Percentiles rank a stretch among this genome's conserved stretches.
These are phyloP conservation scores for Solanum virginianum DNA, from an alignment of 257 asterid species.

Conservation along the genomic window DNA sequence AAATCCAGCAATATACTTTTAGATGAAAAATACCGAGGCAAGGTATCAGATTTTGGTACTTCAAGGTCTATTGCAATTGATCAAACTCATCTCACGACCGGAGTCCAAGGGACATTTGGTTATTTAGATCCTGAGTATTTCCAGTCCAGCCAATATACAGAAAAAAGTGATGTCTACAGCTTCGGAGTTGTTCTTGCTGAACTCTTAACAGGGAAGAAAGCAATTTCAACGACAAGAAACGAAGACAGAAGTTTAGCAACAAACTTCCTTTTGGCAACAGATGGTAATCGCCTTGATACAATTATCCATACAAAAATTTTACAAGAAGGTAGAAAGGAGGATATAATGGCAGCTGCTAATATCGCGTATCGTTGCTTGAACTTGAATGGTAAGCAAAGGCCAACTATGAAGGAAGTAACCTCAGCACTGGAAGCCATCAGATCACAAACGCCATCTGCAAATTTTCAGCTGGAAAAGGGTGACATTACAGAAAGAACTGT, in stretches of 20 bases:
- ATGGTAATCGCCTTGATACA: not conserved
- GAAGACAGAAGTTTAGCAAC: not conserved
- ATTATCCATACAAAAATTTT: not conserved
- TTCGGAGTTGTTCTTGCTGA: conserved; percentile 2
- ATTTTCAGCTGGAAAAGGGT: not conserved
- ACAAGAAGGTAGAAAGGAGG: not conserved
- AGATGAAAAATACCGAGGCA: not conserved
- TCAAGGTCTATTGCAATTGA: not conserved
- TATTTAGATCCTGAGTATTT: conserved; percentile 4
- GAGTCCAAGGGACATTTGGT: conserved; percentile 7
- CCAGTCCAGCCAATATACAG: not conserved
- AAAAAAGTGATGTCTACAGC: conserved; percentile 2
- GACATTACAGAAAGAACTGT: not conserved
- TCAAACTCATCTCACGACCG: conserved; percentile 7
- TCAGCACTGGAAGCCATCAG: not conserved
- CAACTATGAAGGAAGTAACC: conserved; percentile 3
- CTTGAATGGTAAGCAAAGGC: conserved; percentile 1
- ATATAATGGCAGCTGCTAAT: not conserved
- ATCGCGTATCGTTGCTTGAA: not conserved
- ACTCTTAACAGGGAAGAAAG: not conserved
- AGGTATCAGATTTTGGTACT: conserved; percentile 6
- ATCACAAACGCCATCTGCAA: not conserved
- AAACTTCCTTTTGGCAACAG: not conserved
- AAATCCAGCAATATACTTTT: conserved; percentile 4
- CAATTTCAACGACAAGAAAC: not conserved